These are phyloP conservation scores for Trichosporon sp. DNA, from an alignment of 1,284 basidiomycete genomes.

Conservation along the genomic window DNA sequence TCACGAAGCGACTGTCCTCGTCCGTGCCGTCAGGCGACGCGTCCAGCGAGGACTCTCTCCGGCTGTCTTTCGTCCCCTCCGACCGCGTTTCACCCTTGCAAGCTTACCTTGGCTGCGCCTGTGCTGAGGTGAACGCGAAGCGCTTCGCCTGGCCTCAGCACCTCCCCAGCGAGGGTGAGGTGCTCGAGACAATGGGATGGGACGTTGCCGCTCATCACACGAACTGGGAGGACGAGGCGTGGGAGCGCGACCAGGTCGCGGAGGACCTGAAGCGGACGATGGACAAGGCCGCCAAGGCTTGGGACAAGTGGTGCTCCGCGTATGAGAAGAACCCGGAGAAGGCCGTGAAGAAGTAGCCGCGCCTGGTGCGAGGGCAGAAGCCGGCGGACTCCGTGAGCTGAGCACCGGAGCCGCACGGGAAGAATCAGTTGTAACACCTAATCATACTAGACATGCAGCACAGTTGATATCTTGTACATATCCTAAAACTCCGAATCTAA, in stretches of 20 bases:
- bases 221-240: slow-evolving; percentile 37
- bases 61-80: slow-evolving; percentile 20
- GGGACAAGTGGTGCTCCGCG: slow-evolving; percentile 32
- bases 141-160: slow-evolving; percentile 21
- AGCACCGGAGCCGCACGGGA: neutral
- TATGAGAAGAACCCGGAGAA: slow-evolving; percentile 34
- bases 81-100: slow-evolving; percentile 22
- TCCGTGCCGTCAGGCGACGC: slow-evolving; percentile 15
- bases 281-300: slow-evolving; percentile 32
- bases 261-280: slow-evolving; percentile 31
- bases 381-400: neutral
- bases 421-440: slow-evolving; percentile 15
- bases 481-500: neutral
- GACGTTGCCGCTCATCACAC: slow-evolving; percentile 26
- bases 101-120: slow-evolving; percentile 24
- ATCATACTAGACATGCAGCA: neutral
- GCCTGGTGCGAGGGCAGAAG: neutral
- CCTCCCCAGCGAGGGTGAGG: slow-evolving; percentile 24
- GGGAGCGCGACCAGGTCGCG: slow-evolving; percentile 34
- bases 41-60: slow-evolving; percentile 18
- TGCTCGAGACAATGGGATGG: slow-evolving; percentile 33
- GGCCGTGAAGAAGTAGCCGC: slow-evolving; percentile 26
- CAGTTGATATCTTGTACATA: slow-evolving; percentile 9
- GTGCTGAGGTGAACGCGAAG: slow-evolving; percentile 16
- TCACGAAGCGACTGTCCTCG: slow-evolving; percentile 31